A percentile compares a stretch with the other conserved stretches of the same genome.
Evolutionary conservation across 352 stramenopile genomes (phyloP).

Genomic region (Globisporangium iwayamae): DNA sequence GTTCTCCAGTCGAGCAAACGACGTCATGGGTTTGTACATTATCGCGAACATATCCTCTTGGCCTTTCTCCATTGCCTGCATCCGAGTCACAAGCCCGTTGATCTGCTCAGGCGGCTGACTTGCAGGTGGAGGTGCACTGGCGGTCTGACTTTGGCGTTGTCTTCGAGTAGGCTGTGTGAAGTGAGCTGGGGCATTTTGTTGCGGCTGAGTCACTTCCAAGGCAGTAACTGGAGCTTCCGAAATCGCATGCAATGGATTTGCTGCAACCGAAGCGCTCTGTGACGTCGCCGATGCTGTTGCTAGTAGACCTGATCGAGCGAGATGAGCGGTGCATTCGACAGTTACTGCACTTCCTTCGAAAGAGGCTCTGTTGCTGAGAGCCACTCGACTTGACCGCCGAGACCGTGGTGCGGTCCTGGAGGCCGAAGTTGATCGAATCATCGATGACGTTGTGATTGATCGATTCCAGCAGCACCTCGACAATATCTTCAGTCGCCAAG

Average conservation of each 20-base stretch:
- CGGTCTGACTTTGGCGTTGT: not conserved
- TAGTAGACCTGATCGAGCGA: not conserved
- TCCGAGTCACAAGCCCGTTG: not conserved
- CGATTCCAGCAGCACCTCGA: conserved; percentile 5
- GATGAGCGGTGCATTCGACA: not conserved
- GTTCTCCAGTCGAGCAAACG: not conserved
- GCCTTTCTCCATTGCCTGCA: not conserved
- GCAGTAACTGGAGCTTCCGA: too few relatives aligned
- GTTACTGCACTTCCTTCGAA: conserved; percentile 1
- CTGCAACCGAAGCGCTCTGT: not conserved
- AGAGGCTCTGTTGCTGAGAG: not conserved
- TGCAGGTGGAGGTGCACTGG: not conserved
- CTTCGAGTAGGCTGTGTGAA: not conserved
- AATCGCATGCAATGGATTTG: not conserved
- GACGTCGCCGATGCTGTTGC: not conserved
- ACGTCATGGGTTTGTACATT: not conserved
- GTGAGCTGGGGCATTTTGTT: not conserved
- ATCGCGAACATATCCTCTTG: conserved; percentile 7
- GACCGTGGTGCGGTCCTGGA: conserved; percentile 1
- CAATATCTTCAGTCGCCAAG: conserved; percentile 2
- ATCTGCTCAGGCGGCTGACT: not conserved
- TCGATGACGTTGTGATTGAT: conserved; percentile 4
- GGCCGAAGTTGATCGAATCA: conserved; percentile 8
- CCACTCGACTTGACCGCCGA: not conserved
- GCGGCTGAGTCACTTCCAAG: too few relatives aligned